phyloP scores from a whole-genome alignment of 2,329 filamentous ascomycete species.

The Dactylonectria estremocensis region DNA sequence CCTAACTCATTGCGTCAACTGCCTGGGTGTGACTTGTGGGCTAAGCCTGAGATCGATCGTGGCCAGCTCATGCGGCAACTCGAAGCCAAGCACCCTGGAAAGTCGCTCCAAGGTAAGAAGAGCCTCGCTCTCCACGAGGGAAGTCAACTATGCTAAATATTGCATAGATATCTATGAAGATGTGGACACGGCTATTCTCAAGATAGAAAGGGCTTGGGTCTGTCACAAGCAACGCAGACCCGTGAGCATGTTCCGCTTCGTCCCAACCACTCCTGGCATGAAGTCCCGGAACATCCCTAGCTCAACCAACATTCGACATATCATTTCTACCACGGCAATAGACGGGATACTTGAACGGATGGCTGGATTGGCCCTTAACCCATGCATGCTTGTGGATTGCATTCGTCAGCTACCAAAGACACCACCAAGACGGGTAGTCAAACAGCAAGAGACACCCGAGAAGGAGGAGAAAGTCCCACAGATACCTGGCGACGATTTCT shows the following conservation, averaged over 20 bases:
- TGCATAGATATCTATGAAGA: conserved; percentile 12
- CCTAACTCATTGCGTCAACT: conserved; percentile 44
- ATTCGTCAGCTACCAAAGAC: conserved; percentile 1
- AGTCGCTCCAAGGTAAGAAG: conserved; percentile 20
- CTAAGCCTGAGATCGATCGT: conserved; percentile 19
- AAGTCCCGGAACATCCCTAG: conserved; percentile 33
- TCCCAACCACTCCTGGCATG: conserved; percentile 13
- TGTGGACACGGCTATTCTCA: conserved; percentile 7
- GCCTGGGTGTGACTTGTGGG: conserved; percentile 39
- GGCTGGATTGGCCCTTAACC: conserved; percentile 19
- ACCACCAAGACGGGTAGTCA: not conserved
- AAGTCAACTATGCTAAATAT: not conserved
- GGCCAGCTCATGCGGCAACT: conserved; percentile 30
- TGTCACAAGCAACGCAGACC: conserved; percentile 38
- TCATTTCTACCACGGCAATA: conserved; percentile 22
- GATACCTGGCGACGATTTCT: not conserved
- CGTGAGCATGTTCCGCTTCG: conserved; percentile 38
- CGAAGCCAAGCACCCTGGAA: conserved; percentile 15
- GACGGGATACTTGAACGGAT: conserved; percentile 18
- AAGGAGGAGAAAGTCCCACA: not conserved
- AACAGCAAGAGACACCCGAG: not conserved
- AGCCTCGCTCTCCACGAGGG: not conserved
- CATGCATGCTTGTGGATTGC: conserved; percentile 30
- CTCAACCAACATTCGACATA: conserved; percentile 43
- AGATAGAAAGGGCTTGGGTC: conserved; percentile 23